Percentiles rank a stretch among this genome's conserved stretches.
Conservation (phyloP, 192 early-diverging fungal species). For the Haplosporangium gracile region DNA sequence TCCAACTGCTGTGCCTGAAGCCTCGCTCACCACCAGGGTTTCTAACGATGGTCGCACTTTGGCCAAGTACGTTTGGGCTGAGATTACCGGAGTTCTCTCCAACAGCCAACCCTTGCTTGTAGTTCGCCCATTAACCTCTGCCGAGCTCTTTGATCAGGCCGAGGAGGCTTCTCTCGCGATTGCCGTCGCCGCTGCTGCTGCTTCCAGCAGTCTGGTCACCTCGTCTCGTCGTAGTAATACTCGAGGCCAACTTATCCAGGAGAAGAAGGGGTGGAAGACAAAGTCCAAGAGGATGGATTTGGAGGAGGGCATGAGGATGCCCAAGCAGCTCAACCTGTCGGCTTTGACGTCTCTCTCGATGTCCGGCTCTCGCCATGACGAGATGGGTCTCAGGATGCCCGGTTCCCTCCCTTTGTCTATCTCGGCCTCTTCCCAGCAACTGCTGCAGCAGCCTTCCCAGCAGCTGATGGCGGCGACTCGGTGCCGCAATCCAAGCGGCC, state of each 20-base stretch:
- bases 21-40: not conserved
- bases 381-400: conserved; percentile 8
- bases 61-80: conserved; percentile 28
- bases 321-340: conserved; percentile 26
- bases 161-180: not conserved
- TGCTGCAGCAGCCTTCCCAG: not conserved
- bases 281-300: conserved; percentile 37
- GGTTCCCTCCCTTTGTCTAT: conserved; percentile 23
- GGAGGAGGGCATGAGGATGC: conserved; percentile 27
- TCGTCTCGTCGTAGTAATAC: not conserved
- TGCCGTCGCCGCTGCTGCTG: not conserved
- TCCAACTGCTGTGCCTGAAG: conserved; percentile 18
- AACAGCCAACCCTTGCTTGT: conserved; percentile 37
- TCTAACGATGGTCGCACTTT: conserved; percentile 2
- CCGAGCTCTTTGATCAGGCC: not conserved
- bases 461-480: conserved; percentile 1
- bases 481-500: not conserved
- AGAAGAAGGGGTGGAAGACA: not conserved
- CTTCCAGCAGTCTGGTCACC: not conserved
- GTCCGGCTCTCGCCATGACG: not conserved
- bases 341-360: conserved; percentile 25
- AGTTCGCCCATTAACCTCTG: conserved; percentile 22
- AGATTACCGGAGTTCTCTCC: conserved; percentile 26
- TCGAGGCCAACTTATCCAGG: not conserved
- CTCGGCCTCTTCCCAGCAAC: not conserved